These are phyloP conservation scores for Austropuccinia psidii DNA, from an alignment of 1,284 basidiomycete genomes.

Conservation along the genomic window DNA sequence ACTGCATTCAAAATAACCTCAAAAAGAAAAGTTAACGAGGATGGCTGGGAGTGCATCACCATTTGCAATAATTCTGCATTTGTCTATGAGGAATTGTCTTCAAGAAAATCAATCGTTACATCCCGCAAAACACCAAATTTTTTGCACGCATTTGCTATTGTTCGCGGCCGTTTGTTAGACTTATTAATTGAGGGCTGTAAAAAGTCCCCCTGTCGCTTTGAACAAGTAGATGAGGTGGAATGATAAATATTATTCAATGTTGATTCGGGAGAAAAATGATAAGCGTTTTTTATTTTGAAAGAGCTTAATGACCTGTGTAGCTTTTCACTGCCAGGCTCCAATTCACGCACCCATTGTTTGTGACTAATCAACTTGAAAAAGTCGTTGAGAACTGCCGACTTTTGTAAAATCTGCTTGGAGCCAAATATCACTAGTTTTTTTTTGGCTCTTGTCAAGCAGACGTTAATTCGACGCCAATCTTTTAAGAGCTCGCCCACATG, in stretches of 20 bases:
- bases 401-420: conserved; percentile 43
- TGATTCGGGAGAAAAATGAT: not conserved
- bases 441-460: conserved; percentile 86
- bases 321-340: conserved; percentile 54
- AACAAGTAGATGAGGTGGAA: too few species aligned
- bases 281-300: not conserved
- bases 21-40: too few species aligned
- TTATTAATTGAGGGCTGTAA: too few species aligned
- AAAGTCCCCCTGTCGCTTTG: too few species aligned
- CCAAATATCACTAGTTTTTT: conserved; percentile 86
- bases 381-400: not conserved
- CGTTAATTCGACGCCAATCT: conserved; percentile 93
- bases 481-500: conserved; percentile 70
- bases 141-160: too few species aligned
- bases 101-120: not conserved
- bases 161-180: too few species aligned
- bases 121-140: not conserved
- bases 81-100: too few species aligned
- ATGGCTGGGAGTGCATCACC: too few species aligned
- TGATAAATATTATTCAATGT: too few species aligned
- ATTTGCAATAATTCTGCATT: too few species aligned
- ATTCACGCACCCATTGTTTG: conserved; percentile 60
- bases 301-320: too few species aligned
- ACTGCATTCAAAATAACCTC: too few species aligned
- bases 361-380: conserved; percentile 57